Base-by-base conservation (phyloP, 2,329 filamentous ascomycete genomes). In the Sporothrix protearum region DNA sequence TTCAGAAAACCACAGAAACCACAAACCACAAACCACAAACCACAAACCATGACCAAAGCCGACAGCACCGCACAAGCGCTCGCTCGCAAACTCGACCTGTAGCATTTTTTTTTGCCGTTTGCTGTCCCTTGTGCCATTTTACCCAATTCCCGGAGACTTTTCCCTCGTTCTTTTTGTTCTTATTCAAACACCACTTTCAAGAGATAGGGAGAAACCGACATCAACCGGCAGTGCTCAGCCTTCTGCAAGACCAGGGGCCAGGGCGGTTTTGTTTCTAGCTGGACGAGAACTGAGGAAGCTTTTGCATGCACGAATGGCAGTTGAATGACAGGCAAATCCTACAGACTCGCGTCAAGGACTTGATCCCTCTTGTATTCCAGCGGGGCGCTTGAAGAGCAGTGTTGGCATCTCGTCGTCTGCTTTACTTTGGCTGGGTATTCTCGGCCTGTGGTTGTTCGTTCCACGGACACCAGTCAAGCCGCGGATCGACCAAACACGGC, bases 1-100 rank as follows among this genome's bases (percentile, higher is more conserved):
- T 69, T 69, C 67, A 69, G 67, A 69, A 53, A 14, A 67, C 28
- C 14, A 47, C 14, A 47, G 14, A 49, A 25, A 47, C 42, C 22
- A 22, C 49, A 53, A 8, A 53, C n/a, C n/a, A n/a, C n/a, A 53
- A 53, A 42, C 33, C 10, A 36, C 33, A n/a, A n/a, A n/a, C n/a
- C n/a, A 36, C 33, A 39, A 19, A 19, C 42, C 42, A 47, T 16
- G 42, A 47, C 39, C 64, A 68, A 53, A 64, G 47, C 42, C 30
- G n/a, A 36, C 30, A 9, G 36, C 51, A 47, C 47, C 36, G 51
- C 67, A 28, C 67, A 57, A 69, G 67, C 66, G 49, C 49, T 45
- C 33, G 59, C 59, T 14, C 53, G 53, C 53, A 57, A 28, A 57
- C 53, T 57, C 30, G 33, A 22, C 33, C 57, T 61, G 57, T 33